Evolutionary conservation across 441 rosid species (phyloP).

Genomic region (Syzygium malaccense): DNA sequence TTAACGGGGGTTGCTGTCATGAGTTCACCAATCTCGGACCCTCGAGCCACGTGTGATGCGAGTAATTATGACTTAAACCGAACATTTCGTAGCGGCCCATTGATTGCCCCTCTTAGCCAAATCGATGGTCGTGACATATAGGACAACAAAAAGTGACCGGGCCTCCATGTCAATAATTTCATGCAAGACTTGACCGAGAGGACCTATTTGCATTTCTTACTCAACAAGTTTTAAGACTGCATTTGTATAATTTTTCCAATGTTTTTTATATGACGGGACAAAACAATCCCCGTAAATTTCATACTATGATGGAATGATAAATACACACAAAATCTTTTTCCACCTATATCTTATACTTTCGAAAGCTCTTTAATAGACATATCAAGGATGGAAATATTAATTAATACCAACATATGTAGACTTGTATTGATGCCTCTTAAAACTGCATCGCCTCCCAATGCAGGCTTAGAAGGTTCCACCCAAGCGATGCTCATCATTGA

Average conservation of each 20-base stretch:
- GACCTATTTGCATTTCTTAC: not conserved
- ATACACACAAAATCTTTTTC: not conserved
- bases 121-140: accelerated
- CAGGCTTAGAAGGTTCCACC: not conserved
- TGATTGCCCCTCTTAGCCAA: accelerated
- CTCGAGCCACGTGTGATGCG: accelerated
- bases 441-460: not conserved
- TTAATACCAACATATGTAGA: not conserved
- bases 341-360: not conserved
- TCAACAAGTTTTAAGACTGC: accelerated
- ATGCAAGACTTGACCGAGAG: accelerated
- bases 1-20: accelerated
- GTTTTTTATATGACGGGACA: not conserved
- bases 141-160: accelerated
- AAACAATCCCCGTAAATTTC: not conserved
- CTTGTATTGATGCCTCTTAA: not conserved
- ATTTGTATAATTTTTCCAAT: not conserved
- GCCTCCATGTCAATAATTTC: not conserved
- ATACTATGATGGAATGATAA: not conserved
- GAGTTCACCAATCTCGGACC: accelerated
- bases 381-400: not conserved
- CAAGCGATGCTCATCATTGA: not conserved
- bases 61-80: not conserved
- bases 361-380: not conserved
- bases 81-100: accelerated